Evolutionary conservation across 768 basidiomycete species (phyloP).

Genomic region (Termitomyces sp.): DNA sequence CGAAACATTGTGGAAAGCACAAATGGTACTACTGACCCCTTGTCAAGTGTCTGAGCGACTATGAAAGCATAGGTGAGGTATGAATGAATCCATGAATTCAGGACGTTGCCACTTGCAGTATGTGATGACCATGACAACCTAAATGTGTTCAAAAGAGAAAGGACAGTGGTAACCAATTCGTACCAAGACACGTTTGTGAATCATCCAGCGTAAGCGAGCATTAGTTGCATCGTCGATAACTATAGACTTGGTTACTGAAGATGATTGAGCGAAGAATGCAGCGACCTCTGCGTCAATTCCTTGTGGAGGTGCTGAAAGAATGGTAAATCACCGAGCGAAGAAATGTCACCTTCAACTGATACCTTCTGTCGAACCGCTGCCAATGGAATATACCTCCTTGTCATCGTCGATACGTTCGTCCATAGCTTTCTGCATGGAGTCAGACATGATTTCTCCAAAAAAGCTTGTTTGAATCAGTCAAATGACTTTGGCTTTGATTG

Average conservation of each 20-base stretch:
- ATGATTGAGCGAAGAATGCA: conserved; percentile 34
- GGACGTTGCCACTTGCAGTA: conserved; percentile 31
- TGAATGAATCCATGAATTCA: background rate
- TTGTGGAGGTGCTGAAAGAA: conserved; percentile 11
- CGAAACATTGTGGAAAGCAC: background rate
- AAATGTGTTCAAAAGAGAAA: background rate
- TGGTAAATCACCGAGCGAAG: background rate
- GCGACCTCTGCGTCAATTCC: conserved; percentile 46
- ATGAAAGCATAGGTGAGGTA: background rate
- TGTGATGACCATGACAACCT: conserved; percentile 43
- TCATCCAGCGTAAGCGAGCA: conserved; percentile 38
- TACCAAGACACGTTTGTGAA: conserved; percentile 43
- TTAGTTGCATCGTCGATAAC: conserved; percentile 42
- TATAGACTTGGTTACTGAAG: conserved; percentile 18
- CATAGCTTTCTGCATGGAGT: conserved; percentile 4
- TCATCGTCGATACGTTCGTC: conserved; percentile 14
- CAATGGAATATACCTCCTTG: conserved; percentile 32
- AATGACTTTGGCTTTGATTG: conserved; percentile 11
- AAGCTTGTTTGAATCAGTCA: conserved; percentile 1
- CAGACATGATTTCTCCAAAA: conserved; percentile 2
- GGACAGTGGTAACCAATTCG: background rate
- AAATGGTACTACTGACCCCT: conserved; percentile 30
- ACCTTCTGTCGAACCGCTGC: conserved; percentile 25
- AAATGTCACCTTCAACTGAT: background rate
- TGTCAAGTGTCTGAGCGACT: conserved; percentile 45